Conservation (phyloP, 1,284 basidiomycete species). For the Waitea zeae region DNA sequence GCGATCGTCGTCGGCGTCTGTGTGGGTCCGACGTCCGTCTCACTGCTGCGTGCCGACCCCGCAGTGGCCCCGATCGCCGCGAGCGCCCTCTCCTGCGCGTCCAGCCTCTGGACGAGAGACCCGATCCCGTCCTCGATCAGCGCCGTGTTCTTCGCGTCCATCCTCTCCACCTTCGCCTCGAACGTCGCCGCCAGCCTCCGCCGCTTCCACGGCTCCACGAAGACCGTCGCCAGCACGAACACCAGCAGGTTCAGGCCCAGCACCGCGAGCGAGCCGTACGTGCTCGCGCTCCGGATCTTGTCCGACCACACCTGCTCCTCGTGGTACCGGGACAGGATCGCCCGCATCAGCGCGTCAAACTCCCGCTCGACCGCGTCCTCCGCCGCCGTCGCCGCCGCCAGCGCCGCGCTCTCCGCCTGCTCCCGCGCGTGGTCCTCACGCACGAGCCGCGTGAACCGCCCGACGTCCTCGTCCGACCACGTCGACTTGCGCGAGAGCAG, state of each 20-base stretch:
- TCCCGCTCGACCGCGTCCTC: conserved; percentile 72
- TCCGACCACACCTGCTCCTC: conserved; percentile 97
- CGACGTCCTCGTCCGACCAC: conserved; percentile 75
- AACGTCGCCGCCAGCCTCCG: conserved; percentile 70
- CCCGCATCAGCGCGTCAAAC: conserved; percentile 73
- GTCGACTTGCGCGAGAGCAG: conserved; percentile 77
- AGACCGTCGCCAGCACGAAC: conserved; percentile 71
- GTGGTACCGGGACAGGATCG: conserved; percentile 81
- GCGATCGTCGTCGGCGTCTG: too few species aligned
- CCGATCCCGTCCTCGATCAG: conserved; percentile 2
- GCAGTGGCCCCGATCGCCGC: conserved; percentile 1
- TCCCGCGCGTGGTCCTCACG: conserved; percentile 76
- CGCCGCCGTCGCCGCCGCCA: conserved; percentile 39
- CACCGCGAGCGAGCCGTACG: conserved; percentile 74
- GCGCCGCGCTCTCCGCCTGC: conserved; percentile 56
- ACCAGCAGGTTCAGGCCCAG: conserved; percentile 77
- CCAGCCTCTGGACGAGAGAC: background rate
- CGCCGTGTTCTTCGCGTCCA: conserved; percentile 30
- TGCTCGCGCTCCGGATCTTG: conserved; percentile 86
- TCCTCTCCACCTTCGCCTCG: conserved; percentile 67
- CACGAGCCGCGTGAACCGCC: conserved; percentile 72
- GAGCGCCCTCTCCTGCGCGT: conserved; percentile 2
- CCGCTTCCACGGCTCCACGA: conserved; percentile 92
- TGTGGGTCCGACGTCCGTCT: too few species aligned
- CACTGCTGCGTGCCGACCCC: too few species aligned